Conservation (phyloP, 768 basidiomycete species). For the Leccinum ochraceum region DNA sequence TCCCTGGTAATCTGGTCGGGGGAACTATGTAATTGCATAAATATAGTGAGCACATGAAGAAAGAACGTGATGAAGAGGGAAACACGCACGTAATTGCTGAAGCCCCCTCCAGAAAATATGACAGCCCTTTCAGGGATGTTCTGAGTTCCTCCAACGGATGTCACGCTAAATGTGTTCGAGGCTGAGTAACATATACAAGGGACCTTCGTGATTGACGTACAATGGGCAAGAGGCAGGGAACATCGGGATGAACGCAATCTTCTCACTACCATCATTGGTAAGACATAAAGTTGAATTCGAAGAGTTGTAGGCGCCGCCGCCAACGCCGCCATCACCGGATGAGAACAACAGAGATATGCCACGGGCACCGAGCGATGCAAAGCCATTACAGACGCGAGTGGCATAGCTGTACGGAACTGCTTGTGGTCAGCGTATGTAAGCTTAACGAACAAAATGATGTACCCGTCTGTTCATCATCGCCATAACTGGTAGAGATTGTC, state of each 20-base stretch:
- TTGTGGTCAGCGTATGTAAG: neutral
- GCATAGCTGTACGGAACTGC: conserved; percentile 60
- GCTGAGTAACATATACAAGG: neutral
- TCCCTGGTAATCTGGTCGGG: conserved; percentile 55
- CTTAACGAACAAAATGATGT: neutral
- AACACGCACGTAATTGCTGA: conserved; percentile 60
- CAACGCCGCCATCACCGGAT: conserved; percentile 71
- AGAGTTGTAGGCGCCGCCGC: conserved; percentile 54
- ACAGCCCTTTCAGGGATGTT: conserved; percentile 60
- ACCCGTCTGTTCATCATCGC: conserved; percentile 73
- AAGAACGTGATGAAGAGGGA: neutral
- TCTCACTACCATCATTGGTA: conserved; percentile 58
- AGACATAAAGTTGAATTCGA: conserved; percentile 48
- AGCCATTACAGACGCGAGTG: conserved; percentile 52
- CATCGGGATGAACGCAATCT: conserved; percentile 51
- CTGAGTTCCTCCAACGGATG: conserved; percentile 67
- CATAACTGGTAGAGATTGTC: conserved; percentile 72
- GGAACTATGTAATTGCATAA: conserved; percentile 39
- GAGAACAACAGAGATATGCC: conserved; percentile 66
- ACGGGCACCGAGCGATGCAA: conserved; percentile 67
- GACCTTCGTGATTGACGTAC: conserved; percentile 32
- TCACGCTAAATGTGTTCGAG: conserved; percentile 48
- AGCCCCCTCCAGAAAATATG: conserved; percentile 70
- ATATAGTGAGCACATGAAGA: conserved; percentile 9
- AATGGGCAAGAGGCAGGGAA: conserved; percentile 68